Base-by-base conservation (phyloP, 768 basidiomycete species). In the Paxillus involutus region DNA sequence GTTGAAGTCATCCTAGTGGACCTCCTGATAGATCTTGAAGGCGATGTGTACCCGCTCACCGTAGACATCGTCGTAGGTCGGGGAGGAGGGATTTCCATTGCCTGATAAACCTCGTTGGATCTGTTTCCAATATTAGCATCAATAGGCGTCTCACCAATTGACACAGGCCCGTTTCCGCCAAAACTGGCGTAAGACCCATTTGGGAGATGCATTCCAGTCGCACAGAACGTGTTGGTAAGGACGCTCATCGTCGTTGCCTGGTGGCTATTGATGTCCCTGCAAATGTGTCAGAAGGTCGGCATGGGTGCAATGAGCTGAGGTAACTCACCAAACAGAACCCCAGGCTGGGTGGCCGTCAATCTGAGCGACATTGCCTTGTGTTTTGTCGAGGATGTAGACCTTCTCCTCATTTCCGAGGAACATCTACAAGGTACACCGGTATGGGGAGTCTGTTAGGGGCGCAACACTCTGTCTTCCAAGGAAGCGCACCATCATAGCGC, bases 301-400 rank as follows among this genome's bases (percentile, higher is more conserved):
- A 32, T 10, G n/a, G 0, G 13, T n/a, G 55, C 10, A 1, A 21
- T 8, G 40, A 19, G 0, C 3, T 6, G 7, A 3, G 33, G 14
- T 0, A 8, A 33, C 57, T 32, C 24, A 84, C 85, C 84, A 91
- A 10, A 83, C 83, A 0, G 86, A 69, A 7, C 81, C 89, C 82
- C 86, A 88, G 2, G 87, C 86, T 11, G 90, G 82, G 68, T 90
- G 89, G 0, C 83, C 83, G 55, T 79, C 76, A 52, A 91, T 75
- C 58, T 79, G 76, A 4, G 79, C 79, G 2, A 78, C 75, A 68
- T 94, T 93, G 21, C 82, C 83, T 64, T 93, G 88, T 6, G 86
- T 83, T 73, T 96, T 96, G 80, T 96, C 93, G 37, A 94, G 76
- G 16, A 94, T 88, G 73, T 94, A 95, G 32, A 95, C 88, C 69